Evolutionary conservation across 1,284 basidiomycete genomes (phyloP), one percentile per base, ranked within the genome.

Genomic region (Schizophyllum amplum): DNA sequence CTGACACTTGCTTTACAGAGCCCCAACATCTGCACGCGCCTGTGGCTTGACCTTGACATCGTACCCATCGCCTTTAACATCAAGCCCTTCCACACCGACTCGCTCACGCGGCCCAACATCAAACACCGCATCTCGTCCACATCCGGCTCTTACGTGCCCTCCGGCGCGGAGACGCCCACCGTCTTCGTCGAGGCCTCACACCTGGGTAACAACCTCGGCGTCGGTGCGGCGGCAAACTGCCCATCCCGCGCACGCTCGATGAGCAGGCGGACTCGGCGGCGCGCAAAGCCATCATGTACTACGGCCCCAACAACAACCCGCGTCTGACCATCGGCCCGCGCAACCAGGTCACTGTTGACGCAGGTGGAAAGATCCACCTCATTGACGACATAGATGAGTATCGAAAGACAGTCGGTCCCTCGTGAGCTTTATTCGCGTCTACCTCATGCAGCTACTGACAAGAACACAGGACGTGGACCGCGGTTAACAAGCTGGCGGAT

Each of bases 211-310:
- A 70, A 71, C 47, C 71, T 83, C 54, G 71, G 80, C 47, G 63
- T 73, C 1, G 75, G 75, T 42, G 75, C 82, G 23, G 69, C 76
- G 33, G 77, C 47, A 82, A 78, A 59, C 74, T 90, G 25, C 87
- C 87, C 24, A 86, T 90, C 56, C 79, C 80, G 4, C 84, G 88
- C 59, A 89, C 86, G 6, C 72, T 90, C 13, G 88, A 91, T 62
- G 88, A 91, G 67, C 88, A 90, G 70, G 86, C 88, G 42, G 89
- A 91, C 65, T 89, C 87, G 21, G 88, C 88, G 4, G 88, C 86
- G 42, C 85, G 89, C 65, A 91, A 91, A 68, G 83, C 81, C 65
- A 72, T 91, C 67, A 86, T 89, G 86, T 83, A 87, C 71, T 90
- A 82, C 64, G 88, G 87, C 22, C 88, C 88, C 17, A 78, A 78